Conservation (phyloP, 495 filamentous ascomycete genomes). For the Aspergillus ostianus region DNA sequence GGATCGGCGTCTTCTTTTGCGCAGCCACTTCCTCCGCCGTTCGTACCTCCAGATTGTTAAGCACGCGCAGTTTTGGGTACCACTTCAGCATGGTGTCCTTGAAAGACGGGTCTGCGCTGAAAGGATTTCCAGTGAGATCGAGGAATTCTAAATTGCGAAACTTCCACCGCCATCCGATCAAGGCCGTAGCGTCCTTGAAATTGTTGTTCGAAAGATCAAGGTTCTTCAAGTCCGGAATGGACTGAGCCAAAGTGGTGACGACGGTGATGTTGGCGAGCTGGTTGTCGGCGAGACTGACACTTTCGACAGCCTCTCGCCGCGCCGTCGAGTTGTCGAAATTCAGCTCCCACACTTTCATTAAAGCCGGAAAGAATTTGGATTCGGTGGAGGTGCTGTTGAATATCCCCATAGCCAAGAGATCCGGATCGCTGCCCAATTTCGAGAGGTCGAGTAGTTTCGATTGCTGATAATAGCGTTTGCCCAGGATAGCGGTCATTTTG, state of each 20-base stretch:
- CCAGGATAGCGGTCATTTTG: conserved; percentile 59
- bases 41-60: conserved; percentile 71
- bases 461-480: conserved; percentile 64
- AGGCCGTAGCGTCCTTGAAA: conserved; percentile 54
- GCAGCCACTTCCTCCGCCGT: conserved; percentile 62
- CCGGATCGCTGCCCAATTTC: conserved; percentile 64
- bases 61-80: conserved; percentile 71
- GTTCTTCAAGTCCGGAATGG: conserved; percentile 79
- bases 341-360: conserved; percentile 77
- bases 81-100: conserved; percentile 71
- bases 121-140: conserved; percentile 71
- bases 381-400: conserved; percentile 69
- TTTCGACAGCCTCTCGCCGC: conserved; percentile 70
- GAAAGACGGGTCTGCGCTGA: conserved; percentile 61
- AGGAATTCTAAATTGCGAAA: conserved; percentile 77
- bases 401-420: conserved; percentile 67
- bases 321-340: conserved; percentile 63
- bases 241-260: conserved; percentile 68
- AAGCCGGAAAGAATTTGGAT: conserved; percentile 83
- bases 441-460: conserved; percentile 79
- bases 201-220: conserved; percentile 82
- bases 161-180: conserved; percentile 70
- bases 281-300: conserved; percentile 76
- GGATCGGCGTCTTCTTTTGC: conserved; percentile 60
- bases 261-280: conserved; percentile 64